Evolutionary conservation across 2,329 filamentous ascomycete genomes (phyloP), one percentile per base, ranked within the genome.

Genomic region (Fusarium napiforme): DNA sequence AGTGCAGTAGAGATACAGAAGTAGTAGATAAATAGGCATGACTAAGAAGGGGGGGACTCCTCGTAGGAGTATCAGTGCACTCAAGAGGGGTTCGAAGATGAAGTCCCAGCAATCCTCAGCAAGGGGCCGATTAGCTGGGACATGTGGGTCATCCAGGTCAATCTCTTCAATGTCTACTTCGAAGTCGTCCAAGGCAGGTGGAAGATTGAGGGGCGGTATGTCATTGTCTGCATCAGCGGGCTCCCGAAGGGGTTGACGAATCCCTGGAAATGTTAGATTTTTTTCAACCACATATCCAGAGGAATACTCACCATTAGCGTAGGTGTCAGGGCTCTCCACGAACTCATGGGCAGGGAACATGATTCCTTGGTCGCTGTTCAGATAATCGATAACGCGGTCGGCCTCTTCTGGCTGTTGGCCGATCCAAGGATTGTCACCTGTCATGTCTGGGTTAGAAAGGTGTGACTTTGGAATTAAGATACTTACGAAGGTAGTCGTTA

Each of bases 241-340:
- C 39, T 14, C 34, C 34, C 15, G 11, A n/a, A 15, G 21, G 5
- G 39, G 16, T 21, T 40, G 7, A 40, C 2, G 12, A 40, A n/a
- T 21, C n/a, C 21, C 39, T 40, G 12, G 21, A 15, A 1, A n/a
- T n/a, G 12, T 40, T n/a, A 40, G 21, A 40, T 40, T 40, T 8
- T 8, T 9, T 7, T n/a, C 7, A 7, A n/a, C 11, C 6, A 9
- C 0, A 40, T n/a, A n/a, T 40, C 4, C 8, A 9, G 19, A n/a
- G 12, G 5, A 15, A n/a, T n/a, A 9, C 12, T n/a, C 21, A n/a
- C 39, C 21, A 9, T 21, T 12, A 7, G 39, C 21, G 39, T 40
- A 15, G 21, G 8, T 12, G 21, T 19, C 39, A n/a, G 19, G 21
- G 12, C 12, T n/a, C 16, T n/a, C 12, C 3, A n/a, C 12, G 21